Evolutionary conservation across 73 alveolate species (phyloP).

Genomic region (Breviolum minutum): DNA sequence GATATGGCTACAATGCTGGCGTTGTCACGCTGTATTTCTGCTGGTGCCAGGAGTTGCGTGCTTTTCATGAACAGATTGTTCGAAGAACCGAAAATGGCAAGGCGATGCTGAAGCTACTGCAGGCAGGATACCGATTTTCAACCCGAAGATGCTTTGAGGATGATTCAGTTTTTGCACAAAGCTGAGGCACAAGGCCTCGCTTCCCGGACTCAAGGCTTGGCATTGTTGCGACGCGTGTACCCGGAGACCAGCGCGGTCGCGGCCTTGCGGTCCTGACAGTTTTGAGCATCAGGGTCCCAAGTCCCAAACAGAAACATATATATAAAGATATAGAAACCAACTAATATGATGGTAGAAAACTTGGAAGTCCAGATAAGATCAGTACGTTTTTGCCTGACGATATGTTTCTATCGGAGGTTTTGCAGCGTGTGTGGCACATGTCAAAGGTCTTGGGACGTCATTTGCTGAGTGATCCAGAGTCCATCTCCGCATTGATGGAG

Average conservation of each 20-base stretch:
- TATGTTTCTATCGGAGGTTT: not conserved
- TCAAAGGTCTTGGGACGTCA: constrained; percentile 71
- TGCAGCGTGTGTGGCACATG: not conserved
- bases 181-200: constrained; percentile 9
- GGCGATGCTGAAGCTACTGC: constrained; percentile 94
- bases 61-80: constrained; percentile 85
- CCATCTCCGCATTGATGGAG: constrained; percentile 85
- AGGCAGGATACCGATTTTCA: not conserved
- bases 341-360: too few species aligned
- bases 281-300: too few species aligned
- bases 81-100: constrained; percentile 92
- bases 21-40: not conserved
- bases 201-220: constrained; percentile 64
- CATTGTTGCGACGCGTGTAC: constrained; percentile 63
- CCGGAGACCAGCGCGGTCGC: constrained; percentile 93
- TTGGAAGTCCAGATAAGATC: too few species aligned
- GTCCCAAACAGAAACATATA: too few species aligned
- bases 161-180: not conserved
- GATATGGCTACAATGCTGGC: not conserved
- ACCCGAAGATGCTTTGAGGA: not conserved
- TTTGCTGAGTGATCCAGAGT: constrained; percentile 79
- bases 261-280: too few species aligned
- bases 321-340: too few species aligned
- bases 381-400: too few species aligned
- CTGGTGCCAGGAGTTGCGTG: constrained; percentile 54